These are phyloP conservation scores for Ocimum tenuiflorum DNA, from an alignment of 257 asterid species.

Conservation along the genomic window DNA sequence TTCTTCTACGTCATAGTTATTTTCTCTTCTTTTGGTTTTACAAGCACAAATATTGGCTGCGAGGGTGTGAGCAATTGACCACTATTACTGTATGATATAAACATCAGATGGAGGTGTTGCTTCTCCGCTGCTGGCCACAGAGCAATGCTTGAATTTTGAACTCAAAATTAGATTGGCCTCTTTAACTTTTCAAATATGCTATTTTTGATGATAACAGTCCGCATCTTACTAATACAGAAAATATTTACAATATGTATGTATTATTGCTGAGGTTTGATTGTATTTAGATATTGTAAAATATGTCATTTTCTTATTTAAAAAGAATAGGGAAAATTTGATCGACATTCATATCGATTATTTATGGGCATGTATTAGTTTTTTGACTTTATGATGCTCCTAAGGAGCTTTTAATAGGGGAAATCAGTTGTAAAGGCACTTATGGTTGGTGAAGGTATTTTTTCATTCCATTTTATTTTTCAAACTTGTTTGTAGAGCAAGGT, in stretches of 20 bases:
- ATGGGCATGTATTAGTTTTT: neutral
- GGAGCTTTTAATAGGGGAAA: neutral
- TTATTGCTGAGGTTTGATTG: neutral
- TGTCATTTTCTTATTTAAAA: neutral
- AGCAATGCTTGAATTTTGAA: neutral
- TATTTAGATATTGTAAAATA: neutral
- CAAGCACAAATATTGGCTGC: neutral
- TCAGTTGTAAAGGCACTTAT: neutral
- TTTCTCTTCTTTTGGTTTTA: neutral
- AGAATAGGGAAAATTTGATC: neutral
- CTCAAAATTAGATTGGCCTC: neutral
- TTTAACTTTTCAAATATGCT: neutral
- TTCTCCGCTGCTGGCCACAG: neutral
- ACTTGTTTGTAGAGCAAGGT: conserved; percentile 51
- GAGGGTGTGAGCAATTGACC: neutral
- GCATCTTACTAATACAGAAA: neutral
- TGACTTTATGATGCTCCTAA: neutral
- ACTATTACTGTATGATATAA: neutral
- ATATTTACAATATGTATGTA: neutral
- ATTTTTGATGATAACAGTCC: neutral
- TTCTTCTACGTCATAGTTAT: neutral
- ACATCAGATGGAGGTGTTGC: neutral
- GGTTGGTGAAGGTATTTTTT: neutral
- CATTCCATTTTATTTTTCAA: neutral
- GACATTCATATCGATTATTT: neutral